phyloP scores from a whole-genome alignment of 129 eudicot genomes.

The Centaurea solstitialis region DNA sequence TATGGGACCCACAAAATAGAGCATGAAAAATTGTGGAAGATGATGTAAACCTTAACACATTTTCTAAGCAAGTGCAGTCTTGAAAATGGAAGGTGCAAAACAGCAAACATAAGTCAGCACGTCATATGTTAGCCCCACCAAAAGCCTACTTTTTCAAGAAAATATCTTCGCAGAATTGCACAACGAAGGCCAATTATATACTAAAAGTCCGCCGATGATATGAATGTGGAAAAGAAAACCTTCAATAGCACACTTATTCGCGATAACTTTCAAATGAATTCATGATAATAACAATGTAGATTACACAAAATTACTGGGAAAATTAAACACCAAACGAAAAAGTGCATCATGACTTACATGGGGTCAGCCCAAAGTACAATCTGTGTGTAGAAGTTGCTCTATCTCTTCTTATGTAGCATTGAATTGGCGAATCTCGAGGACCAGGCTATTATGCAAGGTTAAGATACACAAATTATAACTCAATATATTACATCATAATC shows the following conservation, averaged over 20 bases:
- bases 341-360: constrained; percentile 67
- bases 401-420: constrained; percentile 90
- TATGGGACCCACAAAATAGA: not conserved
- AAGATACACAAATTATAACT: not conserved
- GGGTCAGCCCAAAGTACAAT: constrained; percentile 77
- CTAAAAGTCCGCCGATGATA: not conserved
- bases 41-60: not conserved
- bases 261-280: not conserved
- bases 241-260: not conserved
- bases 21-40: not conserved
- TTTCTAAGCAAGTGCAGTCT: constrained; percentile 19
- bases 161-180: constrained; percentile 5
- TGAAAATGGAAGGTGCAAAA: constrained; percentile 14
- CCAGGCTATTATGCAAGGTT: constrained; percentile 63
- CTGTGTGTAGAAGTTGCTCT: constrained; percentile 76
- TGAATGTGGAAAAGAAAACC: not conserved
- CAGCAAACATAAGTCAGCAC: not conserved
- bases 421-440: constrained; percentile 86
- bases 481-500: not conserved
- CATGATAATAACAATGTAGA: not conserved
- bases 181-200: not conserved
- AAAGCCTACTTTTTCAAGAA: constrained; percentile 7
- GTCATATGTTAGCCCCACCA: constrained; percentile 2
- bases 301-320: not conserved
- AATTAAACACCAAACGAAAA: not conserved